A percentile compares a stretch with the other conserved stretches of the same genome.
Conservation (phyloP, 2,329 filamentous ascomycete genomes). For the Thielaviopsis cerberus region DNA sequence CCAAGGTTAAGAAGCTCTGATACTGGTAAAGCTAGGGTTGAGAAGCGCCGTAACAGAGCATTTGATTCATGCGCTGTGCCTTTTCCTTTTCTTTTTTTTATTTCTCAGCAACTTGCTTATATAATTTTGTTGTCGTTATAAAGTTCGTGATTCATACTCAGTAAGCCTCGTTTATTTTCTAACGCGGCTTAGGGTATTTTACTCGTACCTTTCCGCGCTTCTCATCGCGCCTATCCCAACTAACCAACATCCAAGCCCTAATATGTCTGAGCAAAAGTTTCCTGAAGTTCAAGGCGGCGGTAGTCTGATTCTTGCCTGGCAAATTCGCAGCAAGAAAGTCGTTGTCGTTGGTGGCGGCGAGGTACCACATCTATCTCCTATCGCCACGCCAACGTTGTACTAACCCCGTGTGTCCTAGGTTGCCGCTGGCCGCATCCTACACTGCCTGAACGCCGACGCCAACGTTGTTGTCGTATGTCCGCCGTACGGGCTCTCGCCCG, state of each 20-base stretch:
- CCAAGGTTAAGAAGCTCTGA: background rate
- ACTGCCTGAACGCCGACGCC: constrained; percentile 88
- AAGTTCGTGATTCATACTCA: background rate
- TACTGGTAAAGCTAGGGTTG: background rate
- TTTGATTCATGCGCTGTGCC: background rate
- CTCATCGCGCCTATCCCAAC: background rate
- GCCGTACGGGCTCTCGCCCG: constrained; percentile 59
- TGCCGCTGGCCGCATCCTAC: constrained; percentile 80
- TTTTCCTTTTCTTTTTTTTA: background rate
- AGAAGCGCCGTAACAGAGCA: background rate
- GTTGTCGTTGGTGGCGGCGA: constrained; percentile 92
- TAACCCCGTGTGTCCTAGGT: constrained; percentile 38
- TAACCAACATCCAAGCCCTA: too few species aligned
- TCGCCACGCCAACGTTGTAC: too few species aligned
- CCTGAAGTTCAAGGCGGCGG: constrained; percentile 76
- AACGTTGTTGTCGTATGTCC: constrained; percentile 74
- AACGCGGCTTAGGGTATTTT: background rate
- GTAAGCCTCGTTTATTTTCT: background rate
- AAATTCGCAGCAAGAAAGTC: constrained; percentile 72
- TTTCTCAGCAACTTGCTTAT: background rate
- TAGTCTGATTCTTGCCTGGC: constrained; percentile 89
- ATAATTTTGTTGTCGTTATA: background rate
- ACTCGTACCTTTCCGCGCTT: background rate
- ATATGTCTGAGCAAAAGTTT: constrained; percentile 28
- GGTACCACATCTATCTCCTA: too few species aligned